A percentile compares a stretch with the other conserved stretches of the same genome.
Evolutionary conservation across 306 rosid genomes (phyloP).

Genomic region (Pyrus bretschneideri): DNA sequence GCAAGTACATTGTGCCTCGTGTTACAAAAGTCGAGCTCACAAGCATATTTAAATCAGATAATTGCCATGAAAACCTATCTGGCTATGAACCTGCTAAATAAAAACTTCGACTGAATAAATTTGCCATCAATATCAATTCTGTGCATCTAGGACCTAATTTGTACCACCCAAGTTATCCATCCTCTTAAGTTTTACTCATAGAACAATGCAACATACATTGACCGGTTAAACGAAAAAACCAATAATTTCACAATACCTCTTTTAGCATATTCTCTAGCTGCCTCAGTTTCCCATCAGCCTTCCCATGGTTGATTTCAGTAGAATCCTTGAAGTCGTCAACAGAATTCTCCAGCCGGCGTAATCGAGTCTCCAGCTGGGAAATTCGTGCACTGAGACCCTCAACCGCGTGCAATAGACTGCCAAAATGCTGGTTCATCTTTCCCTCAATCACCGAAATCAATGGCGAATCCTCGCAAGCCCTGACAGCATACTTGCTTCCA

Average conservation of each 20-base stretch:
- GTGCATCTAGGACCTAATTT: neutral
- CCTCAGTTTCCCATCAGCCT: constrained; percentile 23
- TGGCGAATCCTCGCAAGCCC: neutral
- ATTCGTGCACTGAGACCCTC: constrained; percentile 26
- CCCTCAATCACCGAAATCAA: constrained; percentile 20
- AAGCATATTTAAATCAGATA: neutral
- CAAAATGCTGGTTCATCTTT: constrained; percentile 24
- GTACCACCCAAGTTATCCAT: neutral
- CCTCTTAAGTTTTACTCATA: neutral
- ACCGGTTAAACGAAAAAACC: neutral
- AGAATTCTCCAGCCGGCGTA: constrained; percentile 21
- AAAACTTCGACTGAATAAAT: neutral
- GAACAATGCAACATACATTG: neutral
- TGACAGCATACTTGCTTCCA: neutral
- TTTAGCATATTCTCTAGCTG: constrained; percentile 23
- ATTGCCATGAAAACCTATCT: neutral
- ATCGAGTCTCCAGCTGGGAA: constrained; percentile 29
- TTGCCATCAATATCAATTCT: neutral
- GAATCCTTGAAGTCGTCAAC: constrained; percentile 28
- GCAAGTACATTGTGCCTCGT: neutral
- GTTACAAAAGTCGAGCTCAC: neutral
- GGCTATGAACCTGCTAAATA: neutral
- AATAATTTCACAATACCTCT: constrained; percentile 11
- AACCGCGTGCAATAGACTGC: constrained; percentile 16
- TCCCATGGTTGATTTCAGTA: constrained; percentile 12